Conservation (phyloP, 129 eudicot species). For the Ambrosia artemisiifolia region DNA sequence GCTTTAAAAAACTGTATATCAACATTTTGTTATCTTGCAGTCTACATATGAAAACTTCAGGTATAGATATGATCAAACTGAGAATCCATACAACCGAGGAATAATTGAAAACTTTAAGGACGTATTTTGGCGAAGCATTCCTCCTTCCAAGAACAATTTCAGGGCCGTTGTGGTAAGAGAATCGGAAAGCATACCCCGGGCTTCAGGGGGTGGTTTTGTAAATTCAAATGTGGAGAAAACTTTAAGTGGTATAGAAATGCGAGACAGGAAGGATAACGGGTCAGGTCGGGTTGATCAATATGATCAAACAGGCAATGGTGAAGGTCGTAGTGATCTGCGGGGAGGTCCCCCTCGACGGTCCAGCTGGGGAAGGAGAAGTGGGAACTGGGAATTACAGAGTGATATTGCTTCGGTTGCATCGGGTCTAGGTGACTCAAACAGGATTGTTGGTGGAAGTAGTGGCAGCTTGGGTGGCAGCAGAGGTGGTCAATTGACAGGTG, state of each 20-base stretch:
- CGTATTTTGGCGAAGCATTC: slow-evolving; percentile 59
- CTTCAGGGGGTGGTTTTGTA: slow-evolving; percentile 27
- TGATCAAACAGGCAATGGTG: slow-evolving; percentile 9
- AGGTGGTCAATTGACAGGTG: slow-evolving; percentile 26
- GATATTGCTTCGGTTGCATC: slow-evolving; percentile 49
- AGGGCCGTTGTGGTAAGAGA: slow-evolving; percentile 54
- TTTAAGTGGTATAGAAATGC: slow-evolving; percentile 50
- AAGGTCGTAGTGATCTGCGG: slow-evolving; percentile 28
- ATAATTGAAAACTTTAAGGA: slow-evolving; percentile 52
- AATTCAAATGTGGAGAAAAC: slow-evolving; percentile 42
- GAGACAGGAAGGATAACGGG: slow-evolving; percentile 44
- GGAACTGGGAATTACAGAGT: slow-evolving; percentile 52
- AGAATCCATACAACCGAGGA: slow-evolving; percentile 60
- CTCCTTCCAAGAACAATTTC: slow-evolving; percentile 69
- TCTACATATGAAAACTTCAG: slow-evolving; percentile 80
- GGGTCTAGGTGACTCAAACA: slow-evolving; percentile 45
- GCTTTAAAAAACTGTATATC: background rate
- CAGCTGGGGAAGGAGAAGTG: slow-evolving; percentile 73
- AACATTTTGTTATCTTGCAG: slow-evolving; percentile 40
- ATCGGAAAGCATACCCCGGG: slow-evolving; percentile 29
- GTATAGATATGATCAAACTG: slow-evolving; percentile 54
- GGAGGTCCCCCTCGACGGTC: slow-evolving; percentile 35
- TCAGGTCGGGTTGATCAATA: slow-evolving; percentile 12
- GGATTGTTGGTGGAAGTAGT: slow-evolving; percentile 40
- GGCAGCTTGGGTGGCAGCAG: slow-evolving; percentile 26